phyloP scores from a whole-genome alignment of 306 rosid genomes.

The Ammopiptanthus mongolicus region DNA sequence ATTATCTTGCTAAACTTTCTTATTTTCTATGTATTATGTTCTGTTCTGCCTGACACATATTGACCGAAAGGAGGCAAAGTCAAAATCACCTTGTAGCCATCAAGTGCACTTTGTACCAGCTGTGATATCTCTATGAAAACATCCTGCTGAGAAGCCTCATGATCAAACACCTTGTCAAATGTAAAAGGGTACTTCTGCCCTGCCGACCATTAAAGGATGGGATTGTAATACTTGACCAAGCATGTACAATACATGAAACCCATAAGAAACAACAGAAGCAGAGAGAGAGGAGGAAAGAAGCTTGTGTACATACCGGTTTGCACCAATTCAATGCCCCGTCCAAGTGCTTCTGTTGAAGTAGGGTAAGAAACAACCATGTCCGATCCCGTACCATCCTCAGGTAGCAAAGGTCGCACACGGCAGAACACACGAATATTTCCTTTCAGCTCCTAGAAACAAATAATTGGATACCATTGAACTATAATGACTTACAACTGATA shows the following conservation, averaged over 20 bases:
- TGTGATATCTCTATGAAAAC: constrained; percentile 90
- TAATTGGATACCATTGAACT: not conserved
- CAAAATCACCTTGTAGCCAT: constrained; percentile 84
- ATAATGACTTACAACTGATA: not conserved
- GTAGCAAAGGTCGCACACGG: constrained; percentile 84
- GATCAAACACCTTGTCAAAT: constrained; percentile 88
- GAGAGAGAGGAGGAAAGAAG: not conserved
- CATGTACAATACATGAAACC: not conserved
- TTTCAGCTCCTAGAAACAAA: constrained; percentile 63
- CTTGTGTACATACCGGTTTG: constrained; percentile 56
- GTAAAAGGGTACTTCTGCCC: constrained; percentile 83
- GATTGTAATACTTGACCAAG: not conserved
- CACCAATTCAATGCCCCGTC: constrained; percentile 72
- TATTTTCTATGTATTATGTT: not conserved
- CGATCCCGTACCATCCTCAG: constrained; percentile 67
- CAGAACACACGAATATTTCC: constrained; percentile 96
- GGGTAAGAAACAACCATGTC: constrained; percentile 73
- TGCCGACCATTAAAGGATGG: constrained; percentile 27
- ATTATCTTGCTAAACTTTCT: not conserved
- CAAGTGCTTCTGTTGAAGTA: constrained; percentile 71
- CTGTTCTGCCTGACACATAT: not conserved
- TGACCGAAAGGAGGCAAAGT: not conserved
- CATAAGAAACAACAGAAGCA: not conserved
- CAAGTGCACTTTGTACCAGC: constrained; percentile 95
- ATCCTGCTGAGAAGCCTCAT: constrained; percentile 77